These are phyloP conservation scores for Populus trichocarpa DNA, from an alignment of 441 rosid species.

Conservation along the genomic window DNA sequence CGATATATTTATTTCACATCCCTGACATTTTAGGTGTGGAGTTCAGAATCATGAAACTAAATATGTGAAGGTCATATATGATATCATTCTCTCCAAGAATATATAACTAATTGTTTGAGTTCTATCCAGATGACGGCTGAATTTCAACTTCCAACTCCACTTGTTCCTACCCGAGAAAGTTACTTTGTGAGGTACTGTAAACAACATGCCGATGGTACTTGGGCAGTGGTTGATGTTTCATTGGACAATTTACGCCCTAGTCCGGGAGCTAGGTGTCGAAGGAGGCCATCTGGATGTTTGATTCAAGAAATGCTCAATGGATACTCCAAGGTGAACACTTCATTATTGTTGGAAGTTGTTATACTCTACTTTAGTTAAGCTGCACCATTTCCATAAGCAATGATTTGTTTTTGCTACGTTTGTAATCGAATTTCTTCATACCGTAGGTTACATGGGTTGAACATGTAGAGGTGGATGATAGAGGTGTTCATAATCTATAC, in stretches of 20 bases:
- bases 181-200: constrained; percentile 70
- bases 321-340: constrained; percentile 53
- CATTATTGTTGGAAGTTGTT: not conserved
- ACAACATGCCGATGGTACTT: constrained; percentile 66
- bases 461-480: constrained; percentile 78
- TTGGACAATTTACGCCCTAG: constrained; percentile 67
- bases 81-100: not conserved
- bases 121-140: constrained; percentile 70
- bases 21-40: not conserved
- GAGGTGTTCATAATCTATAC: constrained; percentile 54
- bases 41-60: not conserved
- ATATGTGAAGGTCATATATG: not conserved
- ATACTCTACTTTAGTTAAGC: not conserved
- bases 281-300: constrained; percentile 87
- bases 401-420: not conserved
- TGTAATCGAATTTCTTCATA: not conserved
- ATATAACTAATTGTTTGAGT: not conserved
- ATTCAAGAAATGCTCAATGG: constrained; percentile 80
- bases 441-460: constrained; percentile 89
- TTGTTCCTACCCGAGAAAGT: constrained; percentile 70
- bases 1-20: not conserved
- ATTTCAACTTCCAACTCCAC: constrained; percentile 70
- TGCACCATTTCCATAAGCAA: not conserved
- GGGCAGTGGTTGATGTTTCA: constrained; percentile 97
- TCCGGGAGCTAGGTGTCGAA: constrained; percentile 46